Evolutionary conservation across 768 basidiomycete genomes (phyloP).

Genomic region (Coprinellus micaceus): DNA sequence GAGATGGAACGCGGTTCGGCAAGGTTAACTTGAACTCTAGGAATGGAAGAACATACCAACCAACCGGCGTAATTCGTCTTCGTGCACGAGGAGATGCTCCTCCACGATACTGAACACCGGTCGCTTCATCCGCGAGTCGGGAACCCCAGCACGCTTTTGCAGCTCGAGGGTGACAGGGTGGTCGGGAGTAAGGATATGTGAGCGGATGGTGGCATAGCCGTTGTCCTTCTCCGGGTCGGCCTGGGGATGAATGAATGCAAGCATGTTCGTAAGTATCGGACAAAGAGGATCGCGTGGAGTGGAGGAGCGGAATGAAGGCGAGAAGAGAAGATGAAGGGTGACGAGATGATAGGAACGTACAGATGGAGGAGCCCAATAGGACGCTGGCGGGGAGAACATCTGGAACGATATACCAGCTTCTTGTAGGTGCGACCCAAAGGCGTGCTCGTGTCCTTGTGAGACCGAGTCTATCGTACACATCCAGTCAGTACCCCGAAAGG

Average conservation of each 20-base stretch:
- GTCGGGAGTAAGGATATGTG: slow-evolving; percentile 6
- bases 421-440: slow-evolving; percentile 10
- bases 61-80: slow-evolving; percentile 9
- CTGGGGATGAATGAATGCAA: too few species aligned
- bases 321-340: not conserved
- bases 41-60: too few species aligned
- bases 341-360: not conserved
- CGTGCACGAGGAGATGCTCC: slow-evolving; percentile 15
- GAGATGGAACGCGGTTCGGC: too few species aligned
- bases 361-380: too few species aligned
- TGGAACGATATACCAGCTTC: slow-evolving; percentile 7
- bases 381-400: slow-evolving; percentile 7
- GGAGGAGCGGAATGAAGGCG: too few species aligned
- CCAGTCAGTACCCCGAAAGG: not conserved
- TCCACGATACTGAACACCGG: slow-evolving; percentile 15
- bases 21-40: too few species aligned
- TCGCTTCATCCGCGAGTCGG: slow-evolving; percentile 11
- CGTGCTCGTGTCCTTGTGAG: slow-evolving; percentile 10
- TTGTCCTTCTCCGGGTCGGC: not conserved
- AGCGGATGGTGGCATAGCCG: not conserved
- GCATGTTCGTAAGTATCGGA: too few species aligned
- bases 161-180: slow-evolving; percentile 13
- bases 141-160: slow-evolving; percentile 14
- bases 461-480: slow-evolving; percentile 6
- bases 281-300: too few species aligned